Evolutionary conservation across 164 flowering plant genomes (phyloP).

Genomic region (Platanus orientalis): DNA sequence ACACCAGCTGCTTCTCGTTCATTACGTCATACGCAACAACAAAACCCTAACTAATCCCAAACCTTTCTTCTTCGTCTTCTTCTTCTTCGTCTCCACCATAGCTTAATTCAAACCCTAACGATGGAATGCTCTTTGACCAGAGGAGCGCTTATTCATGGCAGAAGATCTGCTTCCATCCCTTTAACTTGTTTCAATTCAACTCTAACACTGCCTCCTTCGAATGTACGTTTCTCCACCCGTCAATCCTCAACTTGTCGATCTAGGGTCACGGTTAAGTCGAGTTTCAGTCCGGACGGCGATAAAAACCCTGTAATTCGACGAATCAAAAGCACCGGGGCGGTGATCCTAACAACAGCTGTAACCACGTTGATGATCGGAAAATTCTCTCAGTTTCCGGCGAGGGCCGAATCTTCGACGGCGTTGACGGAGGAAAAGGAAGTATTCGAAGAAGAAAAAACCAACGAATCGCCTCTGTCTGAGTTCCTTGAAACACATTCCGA

Average conservation of each 20-base stretch:
- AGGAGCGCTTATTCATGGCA: slow-evolving; percentile 10
- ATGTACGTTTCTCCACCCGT: slow-evolving; percentile 4
- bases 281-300: slow-evolving; percentile 1
- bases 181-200: slow-evolving; percentile 2
- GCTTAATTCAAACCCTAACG: slow-evolving; percentile 1
- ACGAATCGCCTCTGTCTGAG: slow-evolving; percentile 35
- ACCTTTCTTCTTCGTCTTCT: no score
- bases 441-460: slow-evolving; percentile 7
- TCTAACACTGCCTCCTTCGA: slow-evolving; percentile 1
- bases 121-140: slow-evolving; percentile 19
- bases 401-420: slow-evolving; percentile 35
- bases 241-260: slow-evolving; percentile 1
- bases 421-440: slow-evolving; percentile 14
- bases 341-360: slow-evolving; percentile 30
- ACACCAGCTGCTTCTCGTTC: no score
- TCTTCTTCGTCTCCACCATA: background rate
- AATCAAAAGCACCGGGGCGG: slow-evolving; percentile 26
- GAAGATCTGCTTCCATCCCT: background rate
- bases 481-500: slow-evolving; percentile 47
- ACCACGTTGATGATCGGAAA: slow-evolving; percentile 26
- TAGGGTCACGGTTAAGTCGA: slow-evolving; percentile 5
- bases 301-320: slow-evolving; percentile 10
- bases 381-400: slow-evolving; percentile 29
- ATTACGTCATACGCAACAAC: no score
- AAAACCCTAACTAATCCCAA: no score